phyloP scores from a whole-genome alignment of 108 stramenopile species.

The Cyclotella sp. region DNA sequence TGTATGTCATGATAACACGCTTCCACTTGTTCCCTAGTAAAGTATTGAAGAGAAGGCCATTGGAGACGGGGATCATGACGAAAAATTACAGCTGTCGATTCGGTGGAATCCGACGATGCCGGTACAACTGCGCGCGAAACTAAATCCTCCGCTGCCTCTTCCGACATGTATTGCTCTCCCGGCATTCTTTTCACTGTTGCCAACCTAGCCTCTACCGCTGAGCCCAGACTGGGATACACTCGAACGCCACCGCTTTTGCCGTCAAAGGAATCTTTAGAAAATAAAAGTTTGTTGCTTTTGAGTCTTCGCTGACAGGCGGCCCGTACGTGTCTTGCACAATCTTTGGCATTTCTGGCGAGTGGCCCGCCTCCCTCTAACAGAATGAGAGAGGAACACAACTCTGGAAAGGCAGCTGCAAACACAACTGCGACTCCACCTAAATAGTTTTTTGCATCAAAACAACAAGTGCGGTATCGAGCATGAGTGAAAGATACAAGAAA shows the following conservation, averaged over 20 bases:
- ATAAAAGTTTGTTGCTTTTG: conserved; percentile 49
- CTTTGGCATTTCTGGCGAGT: conserved; percentile 45
- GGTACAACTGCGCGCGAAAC: conserved; percentile 63
- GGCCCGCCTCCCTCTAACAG: conserved; percentile 79
- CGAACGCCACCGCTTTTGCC: background rate
- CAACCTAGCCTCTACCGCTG: conserved; percentile 60
- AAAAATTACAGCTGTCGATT: conserved; percentile 59
- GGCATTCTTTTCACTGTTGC: conserved; percentile 72
- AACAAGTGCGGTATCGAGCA: background rate
- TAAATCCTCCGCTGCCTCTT: conserved; percentile 68
- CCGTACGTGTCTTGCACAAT: conserved; percentile 60
- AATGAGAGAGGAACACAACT: conserved; percentile 57
- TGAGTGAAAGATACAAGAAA: background rate
- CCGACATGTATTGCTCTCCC: conserved; percentile 77
- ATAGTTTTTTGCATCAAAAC: background rate
- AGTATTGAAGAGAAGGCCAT: conserved; percentile 76
- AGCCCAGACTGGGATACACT: conserved; percentile 45
- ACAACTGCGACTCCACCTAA: conserved; percentile 54
- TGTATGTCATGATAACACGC: conserved; percentile 60
- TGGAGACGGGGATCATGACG: conserved; percentile 80
- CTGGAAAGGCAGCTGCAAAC: conserved; percentile 73
- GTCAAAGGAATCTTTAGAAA: conserved; percentile 12
- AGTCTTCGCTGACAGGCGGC: conserved; percentile 39
- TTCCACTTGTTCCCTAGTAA: conserved; percentile 73
- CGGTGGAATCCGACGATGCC: background rate